Percentiles rank a stretch among this genome's conserved stretches.
Conservation (phyloP, 805 yeast genomes). For the Lachancea kluyveri region DNA sequence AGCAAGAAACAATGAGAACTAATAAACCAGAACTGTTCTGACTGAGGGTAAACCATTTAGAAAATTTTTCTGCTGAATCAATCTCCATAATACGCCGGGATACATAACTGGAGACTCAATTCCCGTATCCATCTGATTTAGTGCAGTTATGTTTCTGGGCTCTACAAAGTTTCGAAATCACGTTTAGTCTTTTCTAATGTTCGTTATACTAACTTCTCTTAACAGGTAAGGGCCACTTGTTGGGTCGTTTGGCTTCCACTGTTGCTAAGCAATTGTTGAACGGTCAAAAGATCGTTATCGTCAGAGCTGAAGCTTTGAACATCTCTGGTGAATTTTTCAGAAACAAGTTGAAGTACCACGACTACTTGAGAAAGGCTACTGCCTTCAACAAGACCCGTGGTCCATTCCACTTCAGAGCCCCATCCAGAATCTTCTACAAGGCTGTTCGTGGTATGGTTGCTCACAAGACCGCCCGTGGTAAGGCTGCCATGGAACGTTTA, state of each 20-base stretch:
- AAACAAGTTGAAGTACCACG: constrained; percentile 99
- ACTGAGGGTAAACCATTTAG: no score
- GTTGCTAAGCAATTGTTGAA: constrained; percentile 97
- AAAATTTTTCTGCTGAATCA: no score
- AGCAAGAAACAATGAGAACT: no score
- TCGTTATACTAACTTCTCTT: constrained; percentile 8
- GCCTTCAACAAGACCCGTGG: constrained; percentile 98
- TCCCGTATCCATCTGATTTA: no score
- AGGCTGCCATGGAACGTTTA: constrained; percentile 98
- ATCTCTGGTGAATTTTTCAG: constrained; percentile 99
- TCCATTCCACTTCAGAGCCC: constrained; percentile 99
- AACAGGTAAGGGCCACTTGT: constrained; percentile 92
- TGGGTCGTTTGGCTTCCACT: constrained; percentile 98
- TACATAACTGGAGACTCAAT: no score
- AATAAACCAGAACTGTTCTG: no score
- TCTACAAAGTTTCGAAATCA: no score
- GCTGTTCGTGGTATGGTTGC: constrained; percentile 99
- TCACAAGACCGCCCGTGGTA: constrained; percentile 99
- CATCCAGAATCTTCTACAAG: constrained; percentile 99
- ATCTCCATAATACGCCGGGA: no score
- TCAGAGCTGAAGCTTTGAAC: constrained; percentile 96
- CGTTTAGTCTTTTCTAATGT: no score
- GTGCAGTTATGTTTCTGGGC: no score
- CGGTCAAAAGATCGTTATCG: constrained; percentile 97
- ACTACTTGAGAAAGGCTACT: constrained; percentile 98